Percentiles rank a stretch among this genome's conserved stretches.
Evolutionary conservation across 106 monocot genomes (phyloP).

Genomic region (Alisma plantagoaquatica): DNA sequence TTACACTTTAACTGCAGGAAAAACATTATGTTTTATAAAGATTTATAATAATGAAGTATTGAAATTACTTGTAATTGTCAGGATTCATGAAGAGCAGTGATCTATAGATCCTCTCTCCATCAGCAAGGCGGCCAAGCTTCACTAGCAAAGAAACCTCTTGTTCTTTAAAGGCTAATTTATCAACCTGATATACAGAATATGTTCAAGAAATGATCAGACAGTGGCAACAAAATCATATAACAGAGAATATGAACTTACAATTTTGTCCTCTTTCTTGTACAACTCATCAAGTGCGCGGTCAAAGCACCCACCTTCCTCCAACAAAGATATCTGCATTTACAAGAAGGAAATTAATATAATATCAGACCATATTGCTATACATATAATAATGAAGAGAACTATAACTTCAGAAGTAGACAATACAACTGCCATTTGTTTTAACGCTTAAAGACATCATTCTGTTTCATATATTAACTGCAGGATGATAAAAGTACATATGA

Average conservation of each 20-base stretch:
- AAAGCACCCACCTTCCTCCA: slow-evolving; percentile 80
- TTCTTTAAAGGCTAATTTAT: slow-evolving; percentile 78
- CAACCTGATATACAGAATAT: slow-evolving; percentile 39
- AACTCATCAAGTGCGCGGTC: slow-evolving; percentile 86
- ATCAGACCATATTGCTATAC: neutral
- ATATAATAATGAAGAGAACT: too few species aligned
- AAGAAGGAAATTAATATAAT: slow-evolving; percentile 2
- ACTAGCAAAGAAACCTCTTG: slow-evolving; percentile 70
- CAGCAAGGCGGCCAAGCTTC: slow-evolving; percentile 58
- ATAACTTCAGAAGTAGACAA: too few species aligned
- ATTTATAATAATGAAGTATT: neutral
- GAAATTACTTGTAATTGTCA: slow-evolving; percentile 79
- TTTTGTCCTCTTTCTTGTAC: slow-evolving; percentile 75
- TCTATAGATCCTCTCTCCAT: slow-evolving; percentile 80
- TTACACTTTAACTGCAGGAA: too few species aligned
- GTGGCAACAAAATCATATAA: neutral
- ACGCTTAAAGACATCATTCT: too few species aligned
- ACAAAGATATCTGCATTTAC: slow-evolving; percentile 67
- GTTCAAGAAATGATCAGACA: neutral
- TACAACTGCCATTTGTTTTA: too few species aligned
- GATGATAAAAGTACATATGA: too few species aligned
- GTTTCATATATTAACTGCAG: too few species aligned
- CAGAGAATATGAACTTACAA: slow-evolving; percentile 35
- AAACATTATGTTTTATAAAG: too few species aligned
- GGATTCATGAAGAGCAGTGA: slow-evolving; percentile 83